phyloP scores from a whole-genome alignment of 169 alveolate species.

The Cryptosporidium baileyi region DNA sequence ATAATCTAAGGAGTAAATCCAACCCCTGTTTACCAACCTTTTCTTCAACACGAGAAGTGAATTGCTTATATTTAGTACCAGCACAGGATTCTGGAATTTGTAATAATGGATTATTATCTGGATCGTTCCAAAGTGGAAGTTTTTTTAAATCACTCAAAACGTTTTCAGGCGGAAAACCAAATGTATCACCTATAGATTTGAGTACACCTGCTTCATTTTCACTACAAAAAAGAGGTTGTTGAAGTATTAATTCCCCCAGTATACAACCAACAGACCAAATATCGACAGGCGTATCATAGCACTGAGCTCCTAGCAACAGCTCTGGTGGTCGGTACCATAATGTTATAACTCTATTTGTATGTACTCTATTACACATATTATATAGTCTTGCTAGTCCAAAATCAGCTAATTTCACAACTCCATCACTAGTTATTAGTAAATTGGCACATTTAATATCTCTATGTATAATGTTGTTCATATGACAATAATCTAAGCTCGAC shows the following conservation, averaged over 20 bases:
- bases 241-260: slow-evolving; percentile 89
- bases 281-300: slow-evolving; percentile 89
- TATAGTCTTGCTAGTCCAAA: slow-evolving; percentile 92
- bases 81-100: slow-evolving; percentile 65
- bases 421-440: slow-evolving; percentile 87
- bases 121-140: slow-evolving; percentile 66
- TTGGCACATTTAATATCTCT: slow-evolving; percentile 92
- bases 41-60: slow-evolving; percentile 47
- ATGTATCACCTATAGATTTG: slow-evolving; percentile 79
- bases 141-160: slow-evolving; percentile 68
- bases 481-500: slow-evolving; percentile 86
- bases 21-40: slow-evolving; percentile 74
- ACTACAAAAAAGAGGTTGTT: slow-evolving; percentile 90
- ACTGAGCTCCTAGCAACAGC: slow-evolving; percentile 89
- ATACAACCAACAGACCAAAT: slow-evolving; percentile 97
- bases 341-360: slow-evolving; percentile 94
- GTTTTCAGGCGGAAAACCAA: slow-evolving; percentile 80
- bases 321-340: slow-evolving; percentile 98
- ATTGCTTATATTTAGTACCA: slow-evolving; percentile 50
- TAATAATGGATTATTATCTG: slow-evolving; percentile 62
- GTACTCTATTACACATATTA: slow-evolving; percentile 77
- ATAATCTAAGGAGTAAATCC: slow-evolving; percentile 76
- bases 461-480: slow-evolving; percentile 85
- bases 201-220: slow-evolving; percentile 86
- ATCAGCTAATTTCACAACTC: slow-evolving; percentile 93